Conservation (phyloP, 768 basidiomycete genomes). For the Rhizopogon vinicolor region DNA sequence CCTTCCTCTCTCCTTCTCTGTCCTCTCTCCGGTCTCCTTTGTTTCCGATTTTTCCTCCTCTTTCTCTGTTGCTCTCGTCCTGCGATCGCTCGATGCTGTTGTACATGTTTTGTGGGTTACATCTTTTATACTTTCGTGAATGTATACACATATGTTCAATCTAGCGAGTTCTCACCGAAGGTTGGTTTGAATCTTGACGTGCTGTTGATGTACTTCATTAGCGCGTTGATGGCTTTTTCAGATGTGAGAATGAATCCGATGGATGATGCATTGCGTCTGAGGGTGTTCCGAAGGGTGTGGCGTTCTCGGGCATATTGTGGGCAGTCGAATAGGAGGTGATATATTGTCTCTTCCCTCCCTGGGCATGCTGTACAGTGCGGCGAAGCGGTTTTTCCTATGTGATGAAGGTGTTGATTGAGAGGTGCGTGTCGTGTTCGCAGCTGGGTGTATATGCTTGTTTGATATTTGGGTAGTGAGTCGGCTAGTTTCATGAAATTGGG, state of each 20-base stretch:
- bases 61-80: no score
- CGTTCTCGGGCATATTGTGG: slow-evolving; percentile 8
- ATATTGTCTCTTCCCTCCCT: slow-evolving; percentile 19
- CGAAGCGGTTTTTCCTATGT: slow-evolving; percentile 16
- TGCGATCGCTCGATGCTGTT: no score
- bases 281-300: not conserved
- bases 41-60: no score
- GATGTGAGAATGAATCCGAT: slow-evolving; percentile 1
- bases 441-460: slow-evolving; percentile 23
- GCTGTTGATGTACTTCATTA: slow-evolving; percentile 3
- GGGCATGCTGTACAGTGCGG: slow-evolving; percentile 24
- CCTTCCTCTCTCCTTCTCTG: no score
- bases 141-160: no score
- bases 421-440: slow-evolving; percentile 27
- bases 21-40: no score
- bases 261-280: not conserved
- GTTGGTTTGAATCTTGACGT: not conserved
- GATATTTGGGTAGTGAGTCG: slow-evolving; percentile 4
- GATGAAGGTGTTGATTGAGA: slow-evolving; percentile 25
- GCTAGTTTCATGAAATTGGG: not conserved
- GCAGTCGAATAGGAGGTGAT: slow-evolving; percentile 28
- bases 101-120: no score
- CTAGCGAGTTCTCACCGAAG: not conserved
- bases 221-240: not conserved
- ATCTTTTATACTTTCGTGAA: no score